Evolutionary conservation across 2,329 filamentous ascomycete genomes (phyloP).

Genomic region (Chaetothyriales sp.): DNA sequence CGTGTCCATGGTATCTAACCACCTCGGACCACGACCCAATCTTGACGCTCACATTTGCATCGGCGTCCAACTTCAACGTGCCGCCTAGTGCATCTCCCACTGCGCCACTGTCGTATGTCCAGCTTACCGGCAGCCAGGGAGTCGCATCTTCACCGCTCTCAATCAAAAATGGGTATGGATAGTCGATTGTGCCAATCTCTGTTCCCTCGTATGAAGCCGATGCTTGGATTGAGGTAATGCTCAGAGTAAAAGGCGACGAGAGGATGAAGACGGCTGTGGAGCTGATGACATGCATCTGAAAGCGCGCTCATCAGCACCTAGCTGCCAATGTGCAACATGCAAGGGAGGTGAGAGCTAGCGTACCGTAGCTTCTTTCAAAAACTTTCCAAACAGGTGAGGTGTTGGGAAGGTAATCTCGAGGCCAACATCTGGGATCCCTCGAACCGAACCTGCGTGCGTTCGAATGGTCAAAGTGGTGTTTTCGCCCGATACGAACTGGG

Average conservation of each 20-base stretch:
- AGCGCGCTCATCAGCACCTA: background rate
- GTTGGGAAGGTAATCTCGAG: slow-evolving; percentile 54
- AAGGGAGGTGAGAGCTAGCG: slow-evolving; percentile 17
- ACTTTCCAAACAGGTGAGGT: slow-evolving; percentile 40
- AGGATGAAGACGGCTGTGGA: slow-evolving; percentile 77
- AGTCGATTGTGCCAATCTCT: slow-evolving; percentile 60
- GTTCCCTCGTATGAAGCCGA: slow-evolving; percentile 73
- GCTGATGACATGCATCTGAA: slow-evolving; percentile 59
- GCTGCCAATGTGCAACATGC: slow-evolving; percentile 6
- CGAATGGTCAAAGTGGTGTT: slow-evolving; percentile 68
- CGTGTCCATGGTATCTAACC: slow-evolving; percentile 54
- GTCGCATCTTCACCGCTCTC: slow-evolving; percentile 58
- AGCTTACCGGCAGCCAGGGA: slow-evolving; percentile 66
- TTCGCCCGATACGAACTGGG: slow-evolving; percentile 71
- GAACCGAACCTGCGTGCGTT: slow-evolving; percentile 57
- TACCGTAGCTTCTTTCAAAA: slow-evolving; percentile 67
- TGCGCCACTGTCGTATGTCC: slow-evolving; percentile 74
- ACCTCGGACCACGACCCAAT: slow-evolving; percentile 60
- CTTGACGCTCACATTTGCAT: slow-evolving; percentile 57
- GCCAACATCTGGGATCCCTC: slow-evolving; percentile 56
- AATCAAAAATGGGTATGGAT: slow-evolving; percentile 58
- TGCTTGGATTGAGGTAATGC: slow-evolving; percentile 66
- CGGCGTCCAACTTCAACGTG: slow-evolving; percentile 59
- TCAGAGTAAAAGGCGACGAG: slow-evolving; percentile 65
- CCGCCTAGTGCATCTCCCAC: slow-evolving; percentile 69